Conservation (phyloP, 306 rosid species). For the Trifolium dubium region DNA sequence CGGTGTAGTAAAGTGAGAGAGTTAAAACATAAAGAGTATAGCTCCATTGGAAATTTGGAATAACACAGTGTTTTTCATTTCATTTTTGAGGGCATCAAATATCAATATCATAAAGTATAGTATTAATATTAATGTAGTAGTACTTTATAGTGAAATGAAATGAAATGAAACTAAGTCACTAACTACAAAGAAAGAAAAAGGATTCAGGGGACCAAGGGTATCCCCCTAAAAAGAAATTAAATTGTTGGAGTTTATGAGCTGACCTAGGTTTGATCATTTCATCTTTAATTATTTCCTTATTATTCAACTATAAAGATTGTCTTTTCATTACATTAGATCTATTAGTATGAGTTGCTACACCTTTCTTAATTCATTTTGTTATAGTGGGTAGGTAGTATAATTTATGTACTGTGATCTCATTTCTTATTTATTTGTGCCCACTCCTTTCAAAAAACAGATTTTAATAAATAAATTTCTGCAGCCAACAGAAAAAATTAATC, state of each 20-base stretch:
- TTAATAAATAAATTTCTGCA: neutral
- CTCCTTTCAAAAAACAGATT: neutral
- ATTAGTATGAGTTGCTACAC: neutral
- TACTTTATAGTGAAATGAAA: slow-evolving; percentile 27
- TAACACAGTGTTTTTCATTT: neutral
- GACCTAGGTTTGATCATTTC: slow-evolving; percentile 41
- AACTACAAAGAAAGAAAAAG: slow-evolving; percentile 23
- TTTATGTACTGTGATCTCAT: neutral
- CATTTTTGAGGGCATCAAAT: too few species aligned
- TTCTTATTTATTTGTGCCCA: neutral
- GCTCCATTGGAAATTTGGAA: neutral
- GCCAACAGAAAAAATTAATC: neutral
- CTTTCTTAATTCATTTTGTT: too few species aligned
- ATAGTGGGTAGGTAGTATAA: neutral
- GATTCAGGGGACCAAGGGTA: slow-evolving; percentile 47
- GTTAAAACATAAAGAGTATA: neutral
- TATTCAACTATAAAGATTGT: slow-evolving; percentile 43
- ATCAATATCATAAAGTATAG: neutral
- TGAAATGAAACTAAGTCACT: slow-evolving; percentile 1
- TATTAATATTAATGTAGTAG: too few species aligned
- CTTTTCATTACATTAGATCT: slow-evolving; percentile 4
- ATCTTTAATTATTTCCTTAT: slow-evolving; percentile 45
- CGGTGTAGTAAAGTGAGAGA: slow-evolving; percentile 39
- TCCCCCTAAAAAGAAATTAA: slow-evolving; percentile 58
- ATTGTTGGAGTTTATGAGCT: slow-evolving; percentile 49